Evolutionary conservation across 108 stramenopile species (phyloP), one percentile per base, ranked within the genome.

Genomic region (Skeletonema grethae): DNA sequence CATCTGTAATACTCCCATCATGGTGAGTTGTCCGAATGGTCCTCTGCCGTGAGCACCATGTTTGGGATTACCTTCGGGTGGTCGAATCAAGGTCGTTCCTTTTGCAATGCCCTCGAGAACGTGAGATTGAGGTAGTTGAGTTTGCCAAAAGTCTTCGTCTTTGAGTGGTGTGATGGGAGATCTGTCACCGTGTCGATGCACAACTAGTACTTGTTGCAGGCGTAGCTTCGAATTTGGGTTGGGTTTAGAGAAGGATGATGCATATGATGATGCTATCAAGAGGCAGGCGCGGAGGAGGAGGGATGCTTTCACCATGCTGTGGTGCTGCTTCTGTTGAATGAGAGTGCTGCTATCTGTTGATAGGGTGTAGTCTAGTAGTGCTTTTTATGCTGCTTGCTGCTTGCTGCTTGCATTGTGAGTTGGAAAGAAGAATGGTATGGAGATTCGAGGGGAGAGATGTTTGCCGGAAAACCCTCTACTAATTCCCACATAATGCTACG

Each of bases 161-260:
- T 77, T 82, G 39, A 94, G 58, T 6, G 88, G 87, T 16, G 93
- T 94, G 56, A 94, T 94, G 39, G 90, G 90, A 9, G 88, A 82
- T 0, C 93, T 82, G 79, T 94, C 93, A 9, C 93, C 93, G 63
- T 94, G 93, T 15, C 93, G 80, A 65, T 91, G 93, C 5, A 91
- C 41, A 0, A 94, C 63, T 38, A 85, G 84, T 3, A 90, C 90
- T 69, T 89, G 88, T 7, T 67, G 66, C 1, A 79, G 13, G 9
- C 79, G 72, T 11, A 61, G 32, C 31, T 65, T 53, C 11, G 34
- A 38, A 12, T 20, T 11, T 25, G 43, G 61, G 5, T 24, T 43
- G 41, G 41, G 41, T 43, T n/a, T 43, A n/a, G 41, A n/a, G 41
- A 43, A 43, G 41, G 41, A 43, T 10, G 41, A 43, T 3, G 41